A percentile compares a stretch with the other conserved stretches of the same genome.
Evolutionary conservation across 495 filamentous ascomycete species (phyloP).

Genomic region (Penicillium angulare): DNA sequence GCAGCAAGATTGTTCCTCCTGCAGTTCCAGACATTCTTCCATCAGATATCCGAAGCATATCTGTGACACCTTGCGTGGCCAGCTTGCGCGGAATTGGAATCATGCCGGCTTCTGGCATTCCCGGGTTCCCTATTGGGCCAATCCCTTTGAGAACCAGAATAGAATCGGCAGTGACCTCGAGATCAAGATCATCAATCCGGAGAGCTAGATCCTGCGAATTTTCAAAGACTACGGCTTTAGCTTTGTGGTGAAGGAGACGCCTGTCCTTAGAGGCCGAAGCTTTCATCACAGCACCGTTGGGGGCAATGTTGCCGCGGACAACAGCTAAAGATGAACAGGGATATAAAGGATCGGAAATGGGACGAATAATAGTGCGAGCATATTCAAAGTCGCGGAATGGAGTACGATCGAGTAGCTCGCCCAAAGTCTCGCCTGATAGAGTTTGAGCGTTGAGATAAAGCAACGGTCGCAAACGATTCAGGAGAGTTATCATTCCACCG

Average conservation of each 20-base stretch:
- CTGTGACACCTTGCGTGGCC: conserved; percentile 47
- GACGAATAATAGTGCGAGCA: conserved; percentile 42
- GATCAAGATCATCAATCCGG: conserved; percentile 50
- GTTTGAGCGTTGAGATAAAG: conserved; percentile 53
- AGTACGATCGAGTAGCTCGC: conserved; percentile 44
- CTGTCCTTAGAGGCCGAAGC: conserved; percentile 56
- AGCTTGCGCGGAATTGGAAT: conserved; percentile 60
- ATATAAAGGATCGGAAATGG: conserved; percentile 49
- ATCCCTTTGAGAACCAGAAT: conserved; percentile 57
- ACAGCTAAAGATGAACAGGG: conserved; percentile 52
- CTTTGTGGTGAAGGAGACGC: conserved; percentile 44
- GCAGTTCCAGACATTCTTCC: conserved; percentile 64
- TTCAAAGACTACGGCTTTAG: conserved; percentile 54
- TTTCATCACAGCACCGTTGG: conserved; percentile 55
- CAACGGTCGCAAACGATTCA: conserved; percentile 51
- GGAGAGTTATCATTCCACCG: conserved; percentile 57
- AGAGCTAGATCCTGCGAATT: conserved; percentile 49
- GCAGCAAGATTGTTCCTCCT: conserved; percentile 59
- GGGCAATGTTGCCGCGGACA: conserved; percentile 50
- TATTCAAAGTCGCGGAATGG: conserved; percentile 40
- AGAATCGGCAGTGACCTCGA: conserved; percentile 45
- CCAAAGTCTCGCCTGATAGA: conserved; percentile 54
- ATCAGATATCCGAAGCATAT: conserved; percentile 62
- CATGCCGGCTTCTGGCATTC: conserved; percentile 64
- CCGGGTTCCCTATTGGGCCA: conserved; percentile 58